Evolutionary conservation across 2,329 filamentous ascomycete genomes (phyloP).

Genomic region (Fusarium sp.): DNA sequence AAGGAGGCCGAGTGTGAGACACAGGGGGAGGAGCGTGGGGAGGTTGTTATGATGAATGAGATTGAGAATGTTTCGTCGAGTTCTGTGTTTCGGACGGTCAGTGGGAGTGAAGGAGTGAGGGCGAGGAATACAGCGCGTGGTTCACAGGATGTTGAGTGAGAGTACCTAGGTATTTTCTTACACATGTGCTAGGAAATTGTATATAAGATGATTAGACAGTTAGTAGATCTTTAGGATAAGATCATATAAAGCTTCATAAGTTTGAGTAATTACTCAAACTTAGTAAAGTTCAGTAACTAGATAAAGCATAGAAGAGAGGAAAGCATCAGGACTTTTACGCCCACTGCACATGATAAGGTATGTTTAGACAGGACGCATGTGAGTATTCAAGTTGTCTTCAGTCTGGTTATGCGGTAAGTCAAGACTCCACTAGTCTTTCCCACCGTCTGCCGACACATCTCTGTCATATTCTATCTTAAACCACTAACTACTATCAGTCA

Average conservation of each 20-base stretch:
- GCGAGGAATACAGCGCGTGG: constrained; percentile 6
- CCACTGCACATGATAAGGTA: not conserved
- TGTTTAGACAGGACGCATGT: not conserved
- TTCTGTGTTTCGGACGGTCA: constrained; percentile 71
- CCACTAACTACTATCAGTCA: not conserved
- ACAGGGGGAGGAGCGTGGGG: not conserved
- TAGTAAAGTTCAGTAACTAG: too few species aligned
- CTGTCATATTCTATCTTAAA: not conserved
- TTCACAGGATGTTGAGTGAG: constrained; percentile 21
- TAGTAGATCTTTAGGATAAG: not conserved
- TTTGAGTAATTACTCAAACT: too few species aligned
- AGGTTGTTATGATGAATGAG: constrained; percentile 58
- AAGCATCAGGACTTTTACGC: too few species aligned
- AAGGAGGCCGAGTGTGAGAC: not conserved
- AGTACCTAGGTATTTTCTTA: not conserved
- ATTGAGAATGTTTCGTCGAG: constrained; percentile 66
- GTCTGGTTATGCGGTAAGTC: not conserved
- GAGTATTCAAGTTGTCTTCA: not conserved
- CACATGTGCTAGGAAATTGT: too few species aligned
- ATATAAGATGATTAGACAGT: too few species aligned
- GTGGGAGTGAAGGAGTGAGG: constrained; percentile 30
- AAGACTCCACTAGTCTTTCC: not conserved
- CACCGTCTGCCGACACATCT: too few species aligned
- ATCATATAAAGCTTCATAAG: not conserved
- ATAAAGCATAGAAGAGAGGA: too few species aligned